phyloP scores from a whole-genome alignment of 148 eudicot species.

The Fagopyrum homotropicum region DNA sequence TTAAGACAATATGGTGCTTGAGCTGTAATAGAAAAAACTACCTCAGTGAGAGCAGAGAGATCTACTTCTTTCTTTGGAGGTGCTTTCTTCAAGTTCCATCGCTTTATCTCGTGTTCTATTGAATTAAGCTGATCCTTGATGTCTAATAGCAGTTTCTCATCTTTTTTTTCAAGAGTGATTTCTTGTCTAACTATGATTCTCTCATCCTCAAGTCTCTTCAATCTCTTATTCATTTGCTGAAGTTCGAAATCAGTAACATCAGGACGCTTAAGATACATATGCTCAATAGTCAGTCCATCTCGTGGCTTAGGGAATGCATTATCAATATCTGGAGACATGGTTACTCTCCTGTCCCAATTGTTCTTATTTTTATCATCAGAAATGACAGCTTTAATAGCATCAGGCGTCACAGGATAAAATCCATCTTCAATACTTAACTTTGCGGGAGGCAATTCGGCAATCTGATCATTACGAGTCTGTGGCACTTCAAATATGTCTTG shows the following conservation, averaged over 20 bases:
- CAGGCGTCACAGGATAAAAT: background rate
- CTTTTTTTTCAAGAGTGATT: constrained; percentile 19
- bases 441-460: background rate
- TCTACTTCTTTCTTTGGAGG: constrained; percentile 29
- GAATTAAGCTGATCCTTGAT: constrained; percentile 53
- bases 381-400: constrained; percentile 6
- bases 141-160: constrained; percentile 45
- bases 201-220: constrained; percentile 56
- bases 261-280: constrained; percentile 26
- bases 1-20: background rate
- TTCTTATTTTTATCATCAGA: constrained; percentile 3
- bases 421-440: background rate
- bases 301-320: background rate
- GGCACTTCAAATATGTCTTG: constrained; percentile 15
- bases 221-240: constrained; percentile 33
- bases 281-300: constrained; percentile 19
- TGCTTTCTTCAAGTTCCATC: constrained; percentile 28
- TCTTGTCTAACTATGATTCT: constrained; percentile 25
- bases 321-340: background rate
- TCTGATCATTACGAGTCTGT: background rate
- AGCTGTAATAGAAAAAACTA: constrained; percentile 12
- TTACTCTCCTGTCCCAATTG: background rate
- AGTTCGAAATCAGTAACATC: constrained; percentile 33
- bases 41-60: constrained; percentile 50
- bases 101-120: constrained; percentile 51